A percentile compares a stretch with the other conserved stretches of the same genome.
phyloP scores from a whole-genome alignment of 2,329 filamentous ascomycete genomes.

The Phialophora expanda region DNA sequence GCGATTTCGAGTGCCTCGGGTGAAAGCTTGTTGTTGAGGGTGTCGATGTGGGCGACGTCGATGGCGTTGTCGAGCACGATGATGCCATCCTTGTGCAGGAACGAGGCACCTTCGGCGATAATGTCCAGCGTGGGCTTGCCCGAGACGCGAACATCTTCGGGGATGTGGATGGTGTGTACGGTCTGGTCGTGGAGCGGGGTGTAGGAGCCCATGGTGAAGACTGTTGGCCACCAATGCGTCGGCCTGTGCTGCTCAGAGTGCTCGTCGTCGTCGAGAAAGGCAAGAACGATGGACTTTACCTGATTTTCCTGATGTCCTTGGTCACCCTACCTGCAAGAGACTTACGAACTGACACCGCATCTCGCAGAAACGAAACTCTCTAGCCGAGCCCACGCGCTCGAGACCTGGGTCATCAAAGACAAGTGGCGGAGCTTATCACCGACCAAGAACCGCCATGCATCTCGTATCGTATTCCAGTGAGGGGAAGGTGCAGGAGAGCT shows the following conservation, averaged over 20 bases:
- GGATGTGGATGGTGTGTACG: conserved; percentile 35
- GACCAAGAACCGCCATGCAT: conserved; percentile 13
- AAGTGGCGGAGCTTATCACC: conserved; percentile 14
- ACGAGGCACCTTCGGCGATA: conserved; percentile 37
- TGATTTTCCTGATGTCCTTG: not conserved
- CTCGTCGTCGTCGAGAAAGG: not conserved
- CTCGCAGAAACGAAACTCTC: conserved; percentile 4
- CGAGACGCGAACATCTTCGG: conserved; percentile 31
- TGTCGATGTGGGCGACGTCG: conserved; percentile 43
- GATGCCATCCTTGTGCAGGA: conserved; percentile 47
- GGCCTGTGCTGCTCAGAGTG: not conserved
- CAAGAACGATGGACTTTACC: not conserved
- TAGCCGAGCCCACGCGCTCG: conserved; percentile 13
- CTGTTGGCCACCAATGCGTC: not conserved
- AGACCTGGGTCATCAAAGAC: not conserved
- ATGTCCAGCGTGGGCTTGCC: conserved; percentile 31
- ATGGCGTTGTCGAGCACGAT: conserved; percentile 49
- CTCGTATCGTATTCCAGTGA: conserved; percentile 5
- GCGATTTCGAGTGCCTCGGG: conserved; percentile 45
- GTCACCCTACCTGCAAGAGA: not conserved
- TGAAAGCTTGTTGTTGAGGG: conserved; percentile 41
- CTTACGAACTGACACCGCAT: not conserved
- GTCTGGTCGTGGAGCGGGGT: conserved; percentile 32
- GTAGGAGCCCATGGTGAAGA: conserved; percentile 34
- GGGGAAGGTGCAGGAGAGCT: conserved; percentile 10